These are phyloP conservation scores for Arthrobotrys pseudoclavata DNA, from an alignment of 2,329 filamentous ascomycete genomes.

Conservation along the genomic window DNA sequence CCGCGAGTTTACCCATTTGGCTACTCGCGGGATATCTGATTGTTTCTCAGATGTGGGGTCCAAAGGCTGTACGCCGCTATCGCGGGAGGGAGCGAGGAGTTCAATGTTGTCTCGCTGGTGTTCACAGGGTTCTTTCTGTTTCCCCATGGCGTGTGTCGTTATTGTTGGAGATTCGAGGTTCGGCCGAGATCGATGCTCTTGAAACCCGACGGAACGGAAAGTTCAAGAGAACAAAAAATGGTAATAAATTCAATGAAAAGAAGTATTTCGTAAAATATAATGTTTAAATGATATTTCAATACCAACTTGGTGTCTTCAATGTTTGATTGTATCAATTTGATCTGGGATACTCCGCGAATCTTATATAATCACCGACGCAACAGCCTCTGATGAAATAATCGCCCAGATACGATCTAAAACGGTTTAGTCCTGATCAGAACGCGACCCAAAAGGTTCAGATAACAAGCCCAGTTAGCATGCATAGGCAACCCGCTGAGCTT, in stretches of 20 bases:
- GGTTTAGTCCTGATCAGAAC: slow-evolving; percentile 30
- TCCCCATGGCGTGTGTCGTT: slow-evolving; percentile 37
- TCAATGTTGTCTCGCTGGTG: slow-evolving; percentile 43
- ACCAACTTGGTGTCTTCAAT: no score
- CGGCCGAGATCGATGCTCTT: not conserved
- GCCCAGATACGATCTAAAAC: slow-evolving; percentile 41
- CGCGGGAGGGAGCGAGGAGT: not conserved
- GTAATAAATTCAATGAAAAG: not conserved
- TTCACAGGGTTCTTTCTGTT: slow-evolving; percentile 34
- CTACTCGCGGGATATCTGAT: slow-evolving; percentile 36
- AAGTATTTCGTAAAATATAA: not conserved
- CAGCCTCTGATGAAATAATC: slow-evolving; percentile 9
- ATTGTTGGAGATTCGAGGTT: slow-evolving; percentile 8
- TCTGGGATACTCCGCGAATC: not conserved
- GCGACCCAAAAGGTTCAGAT: not conserved
- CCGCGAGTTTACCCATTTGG: slow-evolving; percentile 52
- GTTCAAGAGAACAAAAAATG: not conserved
- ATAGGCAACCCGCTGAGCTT: slow-evolving; percentile 3
- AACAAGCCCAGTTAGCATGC: slow-evolving; percentile 11
- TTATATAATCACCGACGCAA: slow-evolving; percentile 40
- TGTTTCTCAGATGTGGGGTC: slow-evolving; percentile 3
- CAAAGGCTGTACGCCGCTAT: slow-evolving; percentile 13
- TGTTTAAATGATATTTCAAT: no score
- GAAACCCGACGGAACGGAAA: no score
- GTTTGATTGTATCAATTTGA: not conserved